Evolutionary conservation across 1,284 basidiomycete species (phyloP).

Genomic region (Salmacisia buchloeana): DNA sequence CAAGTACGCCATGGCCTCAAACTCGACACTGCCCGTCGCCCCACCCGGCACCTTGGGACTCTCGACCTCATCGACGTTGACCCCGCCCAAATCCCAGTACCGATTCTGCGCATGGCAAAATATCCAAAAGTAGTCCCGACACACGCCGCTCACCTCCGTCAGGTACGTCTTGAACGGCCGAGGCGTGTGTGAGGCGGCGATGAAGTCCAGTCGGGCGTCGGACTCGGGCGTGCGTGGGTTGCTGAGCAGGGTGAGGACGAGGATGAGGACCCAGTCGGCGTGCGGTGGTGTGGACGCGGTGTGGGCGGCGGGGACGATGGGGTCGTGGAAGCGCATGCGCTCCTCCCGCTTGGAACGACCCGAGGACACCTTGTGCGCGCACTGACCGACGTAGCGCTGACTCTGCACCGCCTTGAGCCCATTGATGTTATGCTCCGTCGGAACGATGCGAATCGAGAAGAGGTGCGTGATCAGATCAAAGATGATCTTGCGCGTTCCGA

Average conservation of each 20-base stretch:
- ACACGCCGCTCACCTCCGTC: slow-evolving; percentile 78
- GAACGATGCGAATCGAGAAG: slow-evolving; percentile 36
- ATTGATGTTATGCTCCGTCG: no score
- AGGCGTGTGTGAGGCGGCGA: slow-evolving; percentile 72
- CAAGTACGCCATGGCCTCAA: slow-evolving; percentile 91
- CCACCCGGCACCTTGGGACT: slow-evolving; percentile 90
- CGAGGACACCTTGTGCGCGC: no score
- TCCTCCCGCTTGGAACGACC: not conserved
- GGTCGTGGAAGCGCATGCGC: not conserved
- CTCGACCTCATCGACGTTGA: slow-evolving; percentile 76
- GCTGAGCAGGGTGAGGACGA: slow-evolving; percentile 37
- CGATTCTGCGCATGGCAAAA: slow-evolving; percentile 93
- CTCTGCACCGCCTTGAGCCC: no score
- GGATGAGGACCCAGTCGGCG: slow-evolving; percentile 14
- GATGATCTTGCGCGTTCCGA: slow-evolving; percentile 81
- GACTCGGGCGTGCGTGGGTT: slow-evolving; percentile 25
- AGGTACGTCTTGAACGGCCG: slow-evolving; percentile 87
- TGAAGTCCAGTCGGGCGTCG: slow-evolving; percentile 62
- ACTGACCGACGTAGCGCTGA: no score
- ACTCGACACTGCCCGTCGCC: slow-evolving; percentile 97
- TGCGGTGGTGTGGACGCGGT: not conserved
- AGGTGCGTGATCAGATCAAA: slow-evolving; percentile 66
- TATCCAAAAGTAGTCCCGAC: slow-evolving; percentile 94
- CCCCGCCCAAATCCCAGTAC: slow-evolving; percentile 75
- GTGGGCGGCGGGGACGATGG: not conserved